Conservation (phyloP, 2,329 filamentous ascomycete genomes). For the Hypoxylon sp. region DNA sequence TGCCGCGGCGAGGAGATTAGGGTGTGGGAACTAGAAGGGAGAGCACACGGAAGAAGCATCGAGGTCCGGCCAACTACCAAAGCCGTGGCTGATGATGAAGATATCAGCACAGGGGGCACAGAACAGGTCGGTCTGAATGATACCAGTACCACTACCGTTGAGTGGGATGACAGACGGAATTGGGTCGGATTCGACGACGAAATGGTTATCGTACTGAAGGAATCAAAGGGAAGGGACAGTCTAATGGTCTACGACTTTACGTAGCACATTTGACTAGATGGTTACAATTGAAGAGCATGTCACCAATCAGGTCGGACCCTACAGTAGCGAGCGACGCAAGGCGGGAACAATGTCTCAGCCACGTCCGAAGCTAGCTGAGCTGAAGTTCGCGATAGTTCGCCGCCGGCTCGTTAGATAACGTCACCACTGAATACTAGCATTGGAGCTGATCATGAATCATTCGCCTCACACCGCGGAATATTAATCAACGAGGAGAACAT, state of each 20-base stretch:
- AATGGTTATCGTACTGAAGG: slow-evolving; percentile 85
- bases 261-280: slow-evolving; percentile 6
- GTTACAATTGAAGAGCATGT: background rate
- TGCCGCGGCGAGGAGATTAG: slow-evolving; percentile 79
- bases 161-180: slow-evolving; percentile 58
- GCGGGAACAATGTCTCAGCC: background rate
- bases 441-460: background rate
- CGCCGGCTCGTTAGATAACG: background rate
- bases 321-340: too few relatives aligned
- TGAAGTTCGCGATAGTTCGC: background rate
- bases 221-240: slow-evolving; percentile 74
- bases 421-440: background rate
- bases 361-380: too few relatives aligned
- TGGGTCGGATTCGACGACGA: slow-evolving; percentile 93
- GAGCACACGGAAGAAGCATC: slow-evolving; percentile 59
- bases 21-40: slow-evolving; percentile 88
- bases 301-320: too few relatives aligned
- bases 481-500: background rate
- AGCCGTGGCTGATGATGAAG: slow-evolving; percentile 34
- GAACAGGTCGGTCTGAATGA: background rate
- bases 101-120: slow-evolving; percentile 11
- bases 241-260: slow-evolving; percentile 90
- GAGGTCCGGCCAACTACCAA: slow-evolving; percentile 56
- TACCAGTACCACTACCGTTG: slow-evolving; percentile 3
- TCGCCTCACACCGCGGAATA: too few relatives aligned